A percentile compares a stretch with the other conserved stretches of the same genome.
Evolutionary conservation across 768 basidiomycete genomes (phyloP).

Genomic region (Lactarius psammicola): DNA sequence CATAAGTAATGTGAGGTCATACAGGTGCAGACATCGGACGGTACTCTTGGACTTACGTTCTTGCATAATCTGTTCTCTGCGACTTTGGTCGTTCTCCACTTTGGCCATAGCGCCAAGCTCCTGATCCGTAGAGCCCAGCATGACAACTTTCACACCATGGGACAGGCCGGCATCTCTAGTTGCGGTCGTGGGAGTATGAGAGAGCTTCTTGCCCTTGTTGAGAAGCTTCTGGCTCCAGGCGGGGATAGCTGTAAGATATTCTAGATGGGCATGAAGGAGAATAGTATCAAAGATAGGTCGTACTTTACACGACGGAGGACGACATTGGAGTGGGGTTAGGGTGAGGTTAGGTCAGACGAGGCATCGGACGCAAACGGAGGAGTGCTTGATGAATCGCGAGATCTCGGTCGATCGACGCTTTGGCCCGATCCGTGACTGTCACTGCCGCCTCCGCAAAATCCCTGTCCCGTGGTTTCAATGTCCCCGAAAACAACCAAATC

Average conservation of each 20-base stretch:
- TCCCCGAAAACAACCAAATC: background rate
- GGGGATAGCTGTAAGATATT: constrained; percentile 66
- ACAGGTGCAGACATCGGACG: constrained; percentile 42
- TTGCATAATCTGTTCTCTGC: constrained; percentile 55
- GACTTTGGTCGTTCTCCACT: constrained; percentile 57
- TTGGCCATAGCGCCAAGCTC: constrained; percentile 56
- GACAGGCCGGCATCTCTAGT: constrained; percentile 57
- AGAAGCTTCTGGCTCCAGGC: constrained; percentile 67
- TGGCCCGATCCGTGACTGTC: background rate
- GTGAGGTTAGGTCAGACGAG: background rate
- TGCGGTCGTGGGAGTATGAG: constrained; percentile 32
- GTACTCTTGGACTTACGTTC: constrained; percentile 59
- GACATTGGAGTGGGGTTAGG: background rate
- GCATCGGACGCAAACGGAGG: constrained; percentile 20
- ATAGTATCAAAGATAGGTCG: constrained; percentile 40
- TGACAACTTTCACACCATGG: constrained; percentile 58
- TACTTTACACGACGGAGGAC: constrained; percentile 5
- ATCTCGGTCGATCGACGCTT: constrained; percentile 9
- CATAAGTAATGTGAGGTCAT: background rate
- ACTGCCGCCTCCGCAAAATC: constrained; percentile 1
- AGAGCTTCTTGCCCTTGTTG: constrained; percentile 62
- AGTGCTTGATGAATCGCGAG: background rate
- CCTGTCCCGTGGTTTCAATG: background rate
- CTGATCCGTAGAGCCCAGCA: constrained; percentile 62
- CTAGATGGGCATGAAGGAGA: constrained; percentile 49